Base-by-base conservation (phyloP, 352 stramenopile species). In the Pythium phragmitis region DNA sequence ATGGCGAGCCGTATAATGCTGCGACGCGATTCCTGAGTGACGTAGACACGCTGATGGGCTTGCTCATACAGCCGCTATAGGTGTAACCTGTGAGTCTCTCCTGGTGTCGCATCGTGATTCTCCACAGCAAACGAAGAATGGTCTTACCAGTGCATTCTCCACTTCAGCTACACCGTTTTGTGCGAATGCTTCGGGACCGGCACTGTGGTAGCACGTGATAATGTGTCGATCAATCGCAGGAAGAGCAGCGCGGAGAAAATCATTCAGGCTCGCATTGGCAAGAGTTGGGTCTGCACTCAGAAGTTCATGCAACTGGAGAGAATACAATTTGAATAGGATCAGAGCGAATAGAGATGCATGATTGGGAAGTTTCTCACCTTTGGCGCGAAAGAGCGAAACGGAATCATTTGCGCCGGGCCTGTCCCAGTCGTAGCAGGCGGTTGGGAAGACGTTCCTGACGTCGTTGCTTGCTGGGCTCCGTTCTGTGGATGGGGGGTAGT, bases 91-190 rank as follows among this genome's bases (percentile, higher is more conserved):
- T 60, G 3, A 60, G 37, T 39, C 2, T 39, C 52, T 41, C 23
- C 9, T 36, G 5, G 33, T 7, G 30, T 34, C 7, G 23, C 3
- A 51, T 8, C 13, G 33, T 12, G 4, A 45, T 3, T 3, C 12
- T n/a, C 8, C 7, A 26, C 7, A 14, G 9, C 11, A 56, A 9
- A 21, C 49, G 49, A 17, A 41, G 41, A 41, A 17, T 41, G 9
- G 23, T 43, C 47, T 11, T 60, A 67, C 60, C 41, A 67, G 34
- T 17, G 41, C 42, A 7, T 67, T 50, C 21, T 67, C 60, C 14
- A 67, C 42, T 56, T 67, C 60, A 16, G 43, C 39, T 3, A 54
- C 43, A 5, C 49, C 60, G 34, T 36, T 60, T 28, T 52, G 60
- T 9, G 55, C 21, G n/a, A 67, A 67, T 12, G 43, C 49, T 21